Conservation (phyloP, 495 filamentous ascomycete species). For the Talaromyces borbonicus region DNA sequence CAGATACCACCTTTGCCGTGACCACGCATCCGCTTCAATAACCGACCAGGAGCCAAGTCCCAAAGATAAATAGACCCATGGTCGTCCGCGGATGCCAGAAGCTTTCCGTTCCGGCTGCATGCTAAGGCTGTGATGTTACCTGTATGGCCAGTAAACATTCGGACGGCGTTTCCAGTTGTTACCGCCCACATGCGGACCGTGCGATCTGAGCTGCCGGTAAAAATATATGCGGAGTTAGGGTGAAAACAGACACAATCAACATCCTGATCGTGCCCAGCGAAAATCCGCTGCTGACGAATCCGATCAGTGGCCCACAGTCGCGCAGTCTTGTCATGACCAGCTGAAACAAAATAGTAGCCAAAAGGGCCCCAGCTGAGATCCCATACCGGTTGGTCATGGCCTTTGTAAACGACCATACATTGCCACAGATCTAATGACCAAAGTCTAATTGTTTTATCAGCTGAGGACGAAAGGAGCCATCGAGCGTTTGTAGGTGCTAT, state of each 20-base stretch:
- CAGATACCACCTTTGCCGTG: conserved; percentile 92
- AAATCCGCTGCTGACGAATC: conserved; percentile 76
- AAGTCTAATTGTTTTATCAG: conserved; percentile 76
- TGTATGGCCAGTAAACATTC: conserved; percentile 85
- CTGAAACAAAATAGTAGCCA: conserved; percentile 90
- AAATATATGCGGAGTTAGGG: conserved; percentile 83
- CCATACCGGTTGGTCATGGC: conserved; percentile 80
- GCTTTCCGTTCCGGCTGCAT: conserved; percentile 77
- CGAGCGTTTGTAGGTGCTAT: conserved; percentile 52
- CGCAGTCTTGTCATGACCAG: conserved; percentile 77
- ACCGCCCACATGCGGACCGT: conserved; percentile 97
- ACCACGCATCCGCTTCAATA: conserved; percentile 85
- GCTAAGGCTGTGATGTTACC: conserved; percentile 73
- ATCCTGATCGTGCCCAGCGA: conserved; percentile 82
- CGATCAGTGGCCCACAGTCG: conserved; percentile 87
- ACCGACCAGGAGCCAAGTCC: conserved; percentile 74
- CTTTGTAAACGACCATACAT: conserved; percentile 86
- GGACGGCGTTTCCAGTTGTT: conserved; percentile 70
- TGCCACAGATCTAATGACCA: conserved; percentile 89
- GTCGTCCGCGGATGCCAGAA: conserved; percentile 78
- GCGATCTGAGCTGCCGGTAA: conserved; percentile 82
- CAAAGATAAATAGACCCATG: conserved; percentile 82
- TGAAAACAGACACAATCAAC: conserved; percentile 84
- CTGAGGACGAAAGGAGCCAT: conserved; percentile 77
- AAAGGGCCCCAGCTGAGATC: conserved; percentile 85